Evolutionary conservation across 208 protist species (phyloP).

Genomic region (Trypanosoma rangeli): DNA sequence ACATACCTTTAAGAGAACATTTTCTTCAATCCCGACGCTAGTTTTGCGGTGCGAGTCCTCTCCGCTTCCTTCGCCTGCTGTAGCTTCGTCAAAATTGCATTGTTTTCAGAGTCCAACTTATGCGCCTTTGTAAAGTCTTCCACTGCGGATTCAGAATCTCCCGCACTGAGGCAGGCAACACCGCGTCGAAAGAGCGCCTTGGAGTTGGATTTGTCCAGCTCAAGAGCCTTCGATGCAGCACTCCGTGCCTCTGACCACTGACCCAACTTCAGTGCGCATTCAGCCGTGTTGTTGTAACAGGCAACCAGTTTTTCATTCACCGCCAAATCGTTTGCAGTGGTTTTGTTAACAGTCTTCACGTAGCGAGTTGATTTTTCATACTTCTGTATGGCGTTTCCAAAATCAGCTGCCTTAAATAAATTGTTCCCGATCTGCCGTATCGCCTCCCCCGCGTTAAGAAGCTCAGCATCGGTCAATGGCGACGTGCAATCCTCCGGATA

Average conservation of each 20-base stretch:
- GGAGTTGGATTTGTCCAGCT: slow-evolving; percentile 71
- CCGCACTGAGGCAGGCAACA: slow-evolving; percentile 49
- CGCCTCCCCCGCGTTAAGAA: slow-evolving; percentile 65
- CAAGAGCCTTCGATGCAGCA: slow-evolving; percentile 58
- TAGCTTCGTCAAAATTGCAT: slow-evolving; percentile 66
- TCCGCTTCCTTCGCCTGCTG: slow-evolving; percentile 72
- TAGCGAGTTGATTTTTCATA: slow-evolving; percentile 84
- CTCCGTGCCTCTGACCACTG: slow-evolving; percentile 52
- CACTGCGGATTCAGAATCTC: slow-evolving; percentile 69
- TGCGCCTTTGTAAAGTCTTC: slow-evolving; percentile 64
- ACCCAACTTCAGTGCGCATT: slow-evolving; percentile 70
- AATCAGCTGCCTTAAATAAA: slow-evolving; percentile 67
- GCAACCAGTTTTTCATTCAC: slow-evolving; percentile 74
- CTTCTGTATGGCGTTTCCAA: slow-evolving; percentile 70
- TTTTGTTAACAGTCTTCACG: slow-evolving; percentile 44
- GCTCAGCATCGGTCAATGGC: slow-evolving; percentile 41
- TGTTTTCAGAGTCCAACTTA: slow-evolving; percentile 67
- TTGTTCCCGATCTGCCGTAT: slow-evolving; percentile 83
- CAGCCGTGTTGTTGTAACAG: slow-evolving; percentile 87
- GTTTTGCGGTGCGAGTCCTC: slow-evolving; percentile 79
- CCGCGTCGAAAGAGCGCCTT: slow-evolving; percentile 89
- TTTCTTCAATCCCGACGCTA: slow-evolving; percentile 80
- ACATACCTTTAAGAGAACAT: slow-evolving; percentile 69
- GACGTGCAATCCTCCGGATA: slow-evolving; percentile 77
- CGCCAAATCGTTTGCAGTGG: slow-evolving; percentile 39